Evolutionary conservation across 1,284 basidiomycete species (phyloP), one percentile per base, ranked within the genome.

Genomic region (Ceratobasidium sp.): DNA sequence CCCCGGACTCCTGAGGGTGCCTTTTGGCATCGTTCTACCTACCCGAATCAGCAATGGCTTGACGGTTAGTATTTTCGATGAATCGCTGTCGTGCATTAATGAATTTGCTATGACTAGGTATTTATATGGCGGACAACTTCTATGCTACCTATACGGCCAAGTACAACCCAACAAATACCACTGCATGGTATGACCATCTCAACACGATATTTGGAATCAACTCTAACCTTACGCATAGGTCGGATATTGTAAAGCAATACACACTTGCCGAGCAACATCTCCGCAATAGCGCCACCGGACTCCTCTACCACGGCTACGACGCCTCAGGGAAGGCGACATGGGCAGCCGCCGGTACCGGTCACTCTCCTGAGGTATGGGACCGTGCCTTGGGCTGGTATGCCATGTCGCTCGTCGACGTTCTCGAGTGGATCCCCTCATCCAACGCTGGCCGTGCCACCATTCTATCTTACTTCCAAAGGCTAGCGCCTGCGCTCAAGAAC

Each of bases 321-420:
- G 46, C 61, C 15, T 70, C 77, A 3, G 56, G 49, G 87, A 89
- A 81, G 86, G 75, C 86, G 3, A 80, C 84, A 15, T 89, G 88
- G 89, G 88, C 88, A 9, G 85, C 85, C 18, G 75, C 86, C 0
- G 87, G 87, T 80, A 85, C 87, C 3, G 89, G 88, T 0, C 87
- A 88, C 77, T 87, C 86, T 13, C 88, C 88, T 7, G 87, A 89
- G 78, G 86, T 89, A 20, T 89, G 88, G 88, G 86, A 87, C 75
- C 86, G 88, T 39, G 87, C 88, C 0, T 70, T 89, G 33, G 88
- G 88, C 18, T 88, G 88, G 87, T 88, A 87, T 80, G 81, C 83
- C 63, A 89, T 89, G 88, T 87, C 88, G 0, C 86, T 89, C 40
- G 88, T 88, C n/a, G 88, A 90, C 82, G 82, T 86, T 26, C 82